Evolutionary conservation across 805 yeast genomes (phyloP).

Genomic region (Wickerhamomyces silvicola): DNA sequence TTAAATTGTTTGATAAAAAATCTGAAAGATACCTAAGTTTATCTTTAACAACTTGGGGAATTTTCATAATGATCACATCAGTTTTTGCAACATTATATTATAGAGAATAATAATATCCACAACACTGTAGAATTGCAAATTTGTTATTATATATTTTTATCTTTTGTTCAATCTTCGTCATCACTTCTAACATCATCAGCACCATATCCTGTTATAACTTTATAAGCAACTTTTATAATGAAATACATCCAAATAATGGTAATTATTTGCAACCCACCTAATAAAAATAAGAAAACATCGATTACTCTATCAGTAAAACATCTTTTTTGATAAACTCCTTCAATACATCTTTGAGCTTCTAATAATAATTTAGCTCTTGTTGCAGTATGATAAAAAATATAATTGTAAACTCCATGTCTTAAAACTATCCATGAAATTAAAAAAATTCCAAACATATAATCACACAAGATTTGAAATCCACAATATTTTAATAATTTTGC

Average conservation of each 20-base stretch:
- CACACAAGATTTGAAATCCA: conserved; percentile 56
- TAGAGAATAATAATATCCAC: background rate
- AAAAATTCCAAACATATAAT: conserved; percentile 60
- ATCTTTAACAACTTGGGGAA: conserved; percentile 60
- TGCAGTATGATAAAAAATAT: conserved; percentile 55
- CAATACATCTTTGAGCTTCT: conserved; percentile 37
- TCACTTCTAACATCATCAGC: conserved; percentile 90
- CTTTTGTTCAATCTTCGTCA: conserved; percentile 44
- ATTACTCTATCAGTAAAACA: conserved; percentile 46
- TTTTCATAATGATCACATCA: conserved; percentile 64
- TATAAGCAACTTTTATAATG: conserved; percentile 63
- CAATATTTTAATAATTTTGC: conserved; percentile 78
- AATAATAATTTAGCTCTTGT: conserved; percentile 38
- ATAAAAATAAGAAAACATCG: conserved; percentile 41
- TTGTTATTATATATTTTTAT: background rate
- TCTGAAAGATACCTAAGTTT: conserved; percentile 43
- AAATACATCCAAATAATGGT: conserved; percentile 69
- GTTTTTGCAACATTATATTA: conserved; percentile 31
- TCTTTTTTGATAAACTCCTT: conserved; percentile 27
- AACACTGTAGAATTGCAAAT: background rate
- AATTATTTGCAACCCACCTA: conserved; percentile 61
- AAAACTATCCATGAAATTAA: conserved; percentile 61
- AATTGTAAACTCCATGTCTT: conserved; percentile 71
- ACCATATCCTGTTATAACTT: conserved; percentile 61
- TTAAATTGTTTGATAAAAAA: conserved; percentile 30